Conservation (phyloP, 2,329 filamentous ascomycete species). For the Colletotrichum endophyticum region DNA sequence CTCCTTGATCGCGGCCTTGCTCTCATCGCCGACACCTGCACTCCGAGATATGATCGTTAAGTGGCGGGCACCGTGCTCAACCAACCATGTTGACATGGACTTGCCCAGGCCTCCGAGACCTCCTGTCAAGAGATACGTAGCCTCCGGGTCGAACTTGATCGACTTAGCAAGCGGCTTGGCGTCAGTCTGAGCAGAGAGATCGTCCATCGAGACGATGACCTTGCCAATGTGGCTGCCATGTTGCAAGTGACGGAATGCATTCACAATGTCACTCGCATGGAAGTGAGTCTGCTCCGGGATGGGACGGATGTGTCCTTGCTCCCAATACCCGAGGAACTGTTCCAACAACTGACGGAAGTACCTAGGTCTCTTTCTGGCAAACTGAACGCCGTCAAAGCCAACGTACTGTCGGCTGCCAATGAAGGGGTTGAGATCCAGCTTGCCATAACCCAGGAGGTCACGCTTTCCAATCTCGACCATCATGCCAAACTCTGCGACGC, state of each 20-base stretch:
- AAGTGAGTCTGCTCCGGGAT: slow-evolving; percentile 26
- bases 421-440: slow-evolving; percentile 51
- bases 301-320: slow-evolving; percentile 19
- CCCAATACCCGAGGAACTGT: not conserved
- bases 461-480: slow-evolving; percentile 41
- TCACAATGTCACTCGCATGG: slow-evolving; percentile 29
- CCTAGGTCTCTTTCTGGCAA: not conserved
- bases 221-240: slow-evolving; percentile 48
- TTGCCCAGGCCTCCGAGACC: not conserved
- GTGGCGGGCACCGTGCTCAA: slow-evolving; percentile 20
- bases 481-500: slow-evolving; percentile 36
- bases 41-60: slow-evolving; percentile 23
- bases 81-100: not conserved
- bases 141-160: slow-evolving; percentile 7
- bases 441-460: slow-evolving; percentile 37
- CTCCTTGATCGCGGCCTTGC: slow-evolving; percentile 19
- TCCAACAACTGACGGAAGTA: not conserved
- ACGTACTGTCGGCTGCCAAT: slow-evolving; percentile 34
- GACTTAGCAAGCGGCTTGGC: not conserved
- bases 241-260: slow-evolving; percentile 50
- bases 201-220: slow-evolving; percentile 35
- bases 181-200: not conserved
- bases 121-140: not conserved
- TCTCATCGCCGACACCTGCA: not conserved
- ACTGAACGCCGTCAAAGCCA: not conserved